Conservation (phyloP, 106 monocot species). For the Agapanthus africanus region DNA sequence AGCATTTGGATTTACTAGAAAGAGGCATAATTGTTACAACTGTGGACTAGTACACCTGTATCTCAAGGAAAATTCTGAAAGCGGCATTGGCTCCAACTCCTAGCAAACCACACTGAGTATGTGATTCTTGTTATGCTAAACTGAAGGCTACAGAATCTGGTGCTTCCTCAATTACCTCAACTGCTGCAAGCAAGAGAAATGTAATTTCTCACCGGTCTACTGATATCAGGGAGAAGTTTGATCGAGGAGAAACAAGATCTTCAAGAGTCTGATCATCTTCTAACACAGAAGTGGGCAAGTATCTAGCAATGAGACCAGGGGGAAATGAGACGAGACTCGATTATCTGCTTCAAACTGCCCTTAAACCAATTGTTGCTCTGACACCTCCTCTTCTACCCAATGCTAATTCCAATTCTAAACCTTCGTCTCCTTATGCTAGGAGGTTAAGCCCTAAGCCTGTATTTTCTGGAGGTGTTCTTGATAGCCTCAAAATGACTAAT, state of each 20-base stretch:
- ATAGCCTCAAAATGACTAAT: slow-evolving; percentile 43
- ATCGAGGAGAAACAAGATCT: slow-evolving; percentile 31
- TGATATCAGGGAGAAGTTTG: slow-evolving; percentile 40
- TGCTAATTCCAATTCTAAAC: slow-evolving; percentile 15
- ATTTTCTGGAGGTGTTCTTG: slow-evolving; percentile 27
- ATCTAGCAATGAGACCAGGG: slow-evolving; percentile 20
- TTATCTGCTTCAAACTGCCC: slow-evolving; percentile 4
- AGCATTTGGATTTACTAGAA: slow-evolving; percentile 63
- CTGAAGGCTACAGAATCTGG: slow-evolving; percentile 33
- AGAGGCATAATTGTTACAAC: slow-evolving; percentile 70
- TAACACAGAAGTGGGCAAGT: slow-evolving; percentile 22
- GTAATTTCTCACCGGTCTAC: slow-evolving; percentile 30
- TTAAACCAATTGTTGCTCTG: neutral
- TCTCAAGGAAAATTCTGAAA: slow-evolving; percentile 41
- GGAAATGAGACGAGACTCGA: slow-evolving; percentile 33
- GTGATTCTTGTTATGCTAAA: slow-evolving; percentile 51
- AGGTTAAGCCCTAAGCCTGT: slow-evolving; percentile 39
- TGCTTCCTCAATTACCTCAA: too few species aligned
- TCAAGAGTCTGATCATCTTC: slow-evolving; percentile 41
- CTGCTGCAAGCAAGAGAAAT: slow-evolving; percentile 25
- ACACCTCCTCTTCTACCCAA: neutral
- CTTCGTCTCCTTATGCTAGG: slow-evolving; percentile 34
- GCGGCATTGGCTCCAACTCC: slow-evolving; percentile 62
- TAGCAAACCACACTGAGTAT: slow-evolving; percentile 62
- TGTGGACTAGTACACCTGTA: slow-evolving; percentile 61